Base-by-base conservation (phyloP, 306 rosid species). In the Chamaecrista fasciculata region DNA sequence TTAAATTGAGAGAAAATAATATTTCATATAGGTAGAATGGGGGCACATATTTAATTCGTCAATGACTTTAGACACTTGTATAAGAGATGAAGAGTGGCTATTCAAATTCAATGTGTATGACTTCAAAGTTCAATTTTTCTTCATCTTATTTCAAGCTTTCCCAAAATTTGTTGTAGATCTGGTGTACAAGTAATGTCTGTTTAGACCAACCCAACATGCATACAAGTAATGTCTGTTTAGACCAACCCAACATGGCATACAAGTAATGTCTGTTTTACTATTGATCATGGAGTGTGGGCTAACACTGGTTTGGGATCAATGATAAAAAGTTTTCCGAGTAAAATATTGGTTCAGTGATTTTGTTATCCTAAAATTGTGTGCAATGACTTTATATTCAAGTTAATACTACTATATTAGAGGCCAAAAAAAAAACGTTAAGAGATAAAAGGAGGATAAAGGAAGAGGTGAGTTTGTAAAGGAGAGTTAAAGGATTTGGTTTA, bases 21-120 rank as follows among this genome's bases (percentile, higher is more conserved):
- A 2, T 28, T 67, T 72, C 26, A 11, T 51, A 20, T 19, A 15
- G 33, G 16, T 53, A 23, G 60, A 62, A 37, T 53, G 37, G 44
- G 48, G 23, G 12, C 11, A 57, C 60, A 49, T 34, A 24, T 50
- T 59, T 28, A 36, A 28, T 78, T 72, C 63, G 20, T 25, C 65
- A 42, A 55, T 62, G 60, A 53, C 25, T 69, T 56, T 26, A 37
- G 16, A 20, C 19, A 44, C n/a, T n/a, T 25, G 43, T 36, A 57
- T 34, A 43, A 66, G 16, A 40, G 44, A 26, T 62, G 10, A 21
- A 24, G 3, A 15, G 47, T 18, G 34, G 8, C 18, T 19, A 36
- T 49, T 61, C 56, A 37, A 39, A 40, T 52, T 51, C 44, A 52
- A 14, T 24, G 5, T 66, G 60, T 23, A 26, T 73, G 24, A 15